Percentiles rank a stretch among this genome's conserved stretches.
Conservation (phyloP, 805 yeast species). For the Debaryomyces maramus region DNA sequence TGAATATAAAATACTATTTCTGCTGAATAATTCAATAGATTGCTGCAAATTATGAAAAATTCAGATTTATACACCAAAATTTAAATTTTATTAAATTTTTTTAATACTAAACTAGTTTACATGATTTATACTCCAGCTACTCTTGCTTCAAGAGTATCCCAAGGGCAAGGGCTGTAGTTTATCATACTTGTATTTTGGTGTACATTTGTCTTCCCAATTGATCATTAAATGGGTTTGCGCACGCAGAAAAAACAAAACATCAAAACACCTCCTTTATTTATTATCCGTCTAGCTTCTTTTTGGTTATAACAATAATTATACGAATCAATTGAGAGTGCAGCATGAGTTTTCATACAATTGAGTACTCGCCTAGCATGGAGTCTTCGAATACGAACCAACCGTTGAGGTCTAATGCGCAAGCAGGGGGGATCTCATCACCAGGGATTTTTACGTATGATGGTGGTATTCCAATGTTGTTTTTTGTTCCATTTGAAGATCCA, state of each 20-base stretch:
- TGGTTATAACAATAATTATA: background rate
- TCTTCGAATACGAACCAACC: background rate
- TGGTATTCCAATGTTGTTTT: slow-evolving; percentile 16
- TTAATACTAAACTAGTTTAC: too few relatives aligned
- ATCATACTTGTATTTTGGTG: background rate
- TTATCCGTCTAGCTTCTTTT: background rate
- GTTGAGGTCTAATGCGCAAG: background rate
- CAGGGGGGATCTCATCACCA: background rate
- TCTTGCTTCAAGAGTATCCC: too few relatives aligned
- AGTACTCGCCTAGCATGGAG: slow-evolving; percentile 3
- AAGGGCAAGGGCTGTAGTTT: too few relatives aligned
- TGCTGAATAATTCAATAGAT: too few relatives aligned
- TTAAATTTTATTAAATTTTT: too few relatives aligned
- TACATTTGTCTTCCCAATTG: background rate
- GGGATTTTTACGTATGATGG: slow-evolving; percentile 1
- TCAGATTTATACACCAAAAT: too few relatives aligned
- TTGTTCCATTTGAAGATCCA: slow-evolving; percentile 15
- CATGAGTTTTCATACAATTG: slow-evolving; percentile 13
- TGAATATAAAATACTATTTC: too few relatives aligned
- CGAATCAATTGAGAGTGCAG: background rate
- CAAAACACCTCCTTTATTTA: slow-evolving; percentile 1
- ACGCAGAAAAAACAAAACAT: background rate
- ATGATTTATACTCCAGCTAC: too few relatives aligned
- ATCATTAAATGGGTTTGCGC: background rate
- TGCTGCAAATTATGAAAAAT: too few relatives aligned